Conservation (phyloP, 371 early-diverging fungal species). For the Chytridium lagenaria region DNA sequence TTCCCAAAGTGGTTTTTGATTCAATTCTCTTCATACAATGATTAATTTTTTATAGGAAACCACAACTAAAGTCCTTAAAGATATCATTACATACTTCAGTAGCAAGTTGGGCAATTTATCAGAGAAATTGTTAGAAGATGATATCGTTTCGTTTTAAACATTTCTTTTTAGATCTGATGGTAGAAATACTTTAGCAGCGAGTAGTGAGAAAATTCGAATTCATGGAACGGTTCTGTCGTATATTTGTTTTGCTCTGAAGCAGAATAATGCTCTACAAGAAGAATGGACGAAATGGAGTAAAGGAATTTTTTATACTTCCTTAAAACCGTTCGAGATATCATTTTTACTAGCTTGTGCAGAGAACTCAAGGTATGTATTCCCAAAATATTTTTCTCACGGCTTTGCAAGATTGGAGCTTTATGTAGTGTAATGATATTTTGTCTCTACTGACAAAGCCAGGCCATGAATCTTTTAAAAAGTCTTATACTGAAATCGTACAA, state of each 20-base stretch:
- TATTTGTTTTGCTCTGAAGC: slow-evolving; percentile 33
- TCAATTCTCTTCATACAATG: neutral
- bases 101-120: neutral
- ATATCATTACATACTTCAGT: neutral
- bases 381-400: neutral
- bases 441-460: neutral
- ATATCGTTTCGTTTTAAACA: neutral
- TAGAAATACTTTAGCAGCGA: too few relatives aligned
- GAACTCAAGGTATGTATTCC: neutral
- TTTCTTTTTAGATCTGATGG: too few relatives aligned
- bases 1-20: neutral
- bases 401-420: neutral
- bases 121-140: neutral
- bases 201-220: neutral
- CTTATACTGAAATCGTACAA: neutral
- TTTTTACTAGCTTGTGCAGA: neutral
- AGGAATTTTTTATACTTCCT: neutral
- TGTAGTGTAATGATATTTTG: neutral
- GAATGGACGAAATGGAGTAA: slow-evolving; percentile 13
- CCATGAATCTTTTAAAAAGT: neutral
- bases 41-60: neutral
- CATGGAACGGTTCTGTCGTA: slow-evolving; percentile 23
- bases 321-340: neutral
- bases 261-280: slow-evolving; percentile 19
- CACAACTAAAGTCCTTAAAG: neutral